A percentile compares a stretch with the other conserved stretches of the same genome.
These are phyloP conservation scores for Aspergillus amoenus DNA, from an alignment of 2,329 filamentous ascomycete genomes.

Conservation along the genomic window DNA sequence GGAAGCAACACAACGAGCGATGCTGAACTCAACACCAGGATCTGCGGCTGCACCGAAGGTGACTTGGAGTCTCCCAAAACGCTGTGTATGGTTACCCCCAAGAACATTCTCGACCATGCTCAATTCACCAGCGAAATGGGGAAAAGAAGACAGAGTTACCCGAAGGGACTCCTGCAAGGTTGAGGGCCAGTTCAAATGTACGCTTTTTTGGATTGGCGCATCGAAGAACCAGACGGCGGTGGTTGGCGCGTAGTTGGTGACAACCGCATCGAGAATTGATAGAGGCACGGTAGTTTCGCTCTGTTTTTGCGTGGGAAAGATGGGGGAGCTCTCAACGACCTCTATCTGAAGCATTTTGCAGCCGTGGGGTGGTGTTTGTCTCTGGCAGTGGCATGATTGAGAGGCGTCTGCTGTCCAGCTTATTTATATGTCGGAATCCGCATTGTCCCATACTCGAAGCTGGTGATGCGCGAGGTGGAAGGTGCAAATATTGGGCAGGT, in stretches of 20 bases:
- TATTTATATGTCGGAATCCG: no score
- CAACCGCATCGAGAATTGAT: slow-evolving; percentile 8
- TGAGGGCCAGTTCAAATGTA: neutral
- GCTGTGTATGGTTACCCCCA: slow-evolving; percentile 7
- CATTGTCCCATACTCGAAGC: no score
- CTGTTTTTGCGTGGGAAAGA: neutral
- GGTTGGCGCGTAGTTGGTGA: neutral
- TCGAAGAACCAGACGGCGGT: slow-evolving; percentile 9
- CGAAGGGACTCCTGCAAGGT: slow-evolving; percentile 1
- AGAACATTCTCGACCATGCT: neutral
- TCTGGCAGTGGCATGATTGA: neutral
- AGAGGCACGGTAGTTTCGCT: neutral
- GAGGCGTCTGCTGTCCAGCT: no score
- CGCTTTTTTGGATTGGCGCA: neutral
- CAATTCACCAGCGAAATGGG: slow-evolving; percentile 10
- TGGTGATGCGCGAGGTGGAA: no score
- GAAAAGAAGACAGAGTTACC: slow-evolving; percentile 4
- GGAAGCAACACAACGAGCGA: slow-evolving; percentile 22
- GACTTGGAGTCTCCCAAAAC: slow-evolving; percentile 32
- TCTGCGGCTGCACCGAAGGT: slow-evolving; percentile 39
- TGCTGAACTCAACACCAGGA: slow-evolving; percentile 44
- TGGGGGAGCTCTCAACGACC: neutral
- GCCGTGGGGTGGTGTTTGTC: neutral
- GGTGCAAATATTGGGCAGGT: no score
- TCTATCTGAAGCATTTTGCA: neutral